Base-by-base conservation (phyloP, 2,329 filamentous ascomycete genomes). In the Penicillium sp. region DNA sequence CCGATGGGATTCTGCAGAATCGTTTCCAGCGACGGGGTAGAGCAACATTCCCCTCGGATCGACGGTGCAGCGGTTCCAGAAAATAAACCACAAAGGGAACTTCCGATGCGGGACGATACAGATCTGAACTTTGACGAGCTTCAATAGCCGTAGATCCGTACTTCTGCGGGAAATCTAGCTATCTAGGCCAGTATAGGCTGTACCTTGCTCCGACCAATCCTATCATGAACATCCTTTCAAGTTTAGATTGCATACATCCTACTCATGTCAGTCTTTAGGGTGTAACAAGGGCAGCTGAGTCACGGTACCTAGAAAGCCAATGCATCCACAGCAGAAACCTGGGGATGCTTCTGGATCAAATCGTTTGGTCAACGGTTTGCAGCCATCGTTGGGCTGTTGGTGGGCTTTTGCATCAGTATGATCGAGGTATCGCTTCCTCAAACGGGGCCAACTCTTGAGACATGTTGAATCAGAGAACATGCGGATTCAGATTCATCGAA, bases 11-110 rank as follows among this genome's bases (percentile, higher is more conserved):
- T 16, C 40, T 40, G 39, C 37, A 48, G 37, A 18, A 29, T 42
- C 44, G 50, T 43, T 49, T 42, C 22, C 46, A 46, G 40, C 34
- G 36, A 44, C 24, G 13, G 18, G 22, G 18, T 13, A 23, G 11
- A 23, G 18, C 14, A 26, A 8, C 43, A 49, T 53, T 53, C 47
- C 37, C 28, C 13, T 29, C 43, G 32, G 52, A 40, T 45, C 32
- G 22, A 11, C 51, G 37, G 11, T 13, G 10, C 40, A 40, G 31
- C 28, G 34, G 40, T 37, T 42, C 31, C 36, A 26, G 36, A 9
- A 32, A 14, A 9, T 20, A 20, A 20, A n/a, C n/a, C n/a, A n/a
- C n/a, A n/a, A n/a, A n/a, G n/a, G 24, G 22, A 28, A 3, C 8
- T 39, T 29, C 22, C 13, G 20, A 18, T 27, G 20, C 31, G 38